A percentile compares a stretch with the other conserved stretches of the same genome.
These are phyloP conservation scores for Ganoderma boninense DNA, from an alignment of 1,284 basidiomycete species.

Conservation along the genomic window DNA sequence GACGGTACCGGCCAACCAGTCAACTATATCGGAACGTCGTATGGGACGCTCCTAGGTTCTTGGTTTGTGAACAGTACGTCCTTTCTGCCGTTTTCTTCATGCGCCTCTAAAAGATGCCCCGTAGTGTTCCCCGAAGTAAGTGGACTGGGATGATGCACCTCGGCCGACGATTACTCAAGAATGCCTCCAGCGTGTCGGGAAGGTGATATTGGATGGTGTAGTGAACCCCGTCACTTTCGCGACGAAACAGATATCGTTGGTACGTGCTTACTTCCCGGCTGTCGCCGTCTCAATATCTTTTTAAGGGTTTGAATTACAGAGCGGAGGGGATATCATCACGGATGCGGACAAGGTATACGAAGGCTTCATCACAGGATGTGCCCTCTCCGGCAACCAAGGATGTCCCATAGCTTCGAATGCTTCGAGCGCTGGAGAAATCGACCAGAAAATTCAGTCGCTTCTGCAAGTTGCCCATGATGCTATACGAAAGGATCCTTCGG, in stretches of 20 bases:
- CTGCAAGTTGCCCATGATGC: slow-evolving; percentile 18
- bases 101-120: neutral
- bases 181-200: slow-evolving; percentile 27
- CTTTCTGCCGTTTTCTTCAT: neutral
- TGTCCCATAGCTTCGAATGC: slow-evolving; percentile 19
- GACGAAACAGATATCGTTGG: slow-evolving; percentile 9
- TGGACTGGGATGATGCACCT: too few species aligned
- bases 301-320: neutral
- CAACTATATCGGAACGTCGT: slow-evolving; percentile 28
- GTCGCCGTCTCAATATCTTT: too few species aligned
- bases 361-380: slow-evolving; percentile 27
- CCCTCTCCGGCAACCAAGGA: slow-evolving; percentile 23
- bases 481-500: slow-evolving; percentile 11
- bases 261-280: neutral
- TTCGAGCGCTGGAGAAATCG: slow-evolving; percentile 12
- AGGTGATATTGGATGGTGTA: slow-evolving; percentile 25
- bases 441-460: slow-evolving; percentile 19
- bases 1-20: slow-evolving; percentile 24
- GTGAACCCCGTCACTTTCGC: slow-evolving; percentile 17
- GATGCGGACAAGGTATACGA: slow-evolving; percentile 18
- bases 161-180: neutral
- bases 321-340: neutral
- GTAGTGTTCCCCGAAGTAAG: slow-evolving; percentile 29
- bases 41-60: slow-evolving; percentile 27
- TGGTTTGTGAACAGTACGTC: slow-evolving; percentile 32